phyloP scores from a whole-genome alignment of 441 rosid genomes.

The Gossypium schwendimanii region DNA sequence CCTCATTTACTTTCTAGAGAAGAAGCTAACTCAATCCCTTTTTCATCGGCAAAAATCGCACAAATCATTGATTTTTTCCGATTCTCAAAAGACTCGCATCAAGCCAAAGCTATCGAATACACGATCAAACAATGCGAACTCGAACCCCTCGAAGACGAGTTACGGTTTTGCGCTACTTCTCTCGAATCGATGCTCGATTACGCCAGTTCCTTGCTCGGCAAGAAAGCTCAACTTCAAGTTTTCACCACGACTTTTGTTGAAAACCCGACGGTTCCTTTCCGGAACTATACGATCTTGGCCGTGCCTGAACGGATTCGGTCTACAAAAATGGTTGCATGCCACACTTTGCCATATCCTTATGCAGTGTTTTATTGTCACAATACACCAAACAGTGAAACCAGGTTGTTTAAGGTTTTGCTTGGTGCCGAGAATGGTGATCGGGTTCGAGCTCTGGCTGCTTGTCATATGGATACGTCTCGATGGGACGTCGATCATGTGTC shows the following conservation, averaged over 20 bases:
- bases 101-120: slow-evolving; percentile 58
- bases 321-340: slow-evolving; percentile 49
- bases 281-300: slow-evolving; percentile 44
- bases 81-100: slow-evolving; percentile 45
- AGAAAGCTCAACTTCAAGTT: slow-evolving; percentile 24
- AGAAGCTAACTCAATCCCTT: slow-evolving; percentile 58
- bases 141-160: slow-evolving; percentile 42
- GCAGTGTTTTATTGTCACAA: slow-evolving; percentile 66
- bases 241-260: slow-evolving; percentile 30
- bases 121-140: slow-evolving; percentile 50
- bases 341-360: slow-evolving; percentile 68
- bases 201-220: slow-evolving; percentile 36
- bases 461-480: slow-evolving; percentile 76
- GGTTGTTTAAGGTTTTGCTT: slow-evolving; percentile 36
- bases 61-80: slow-evolving; percentile 50
- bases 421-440: slow-evolving; percentile 41
- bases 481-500: slow-evolving; percentile 58
- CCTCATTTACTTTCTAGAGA: slow-evolving; percentile 56
- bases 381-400: slow-evolving; percentile 35
- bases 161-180: slow-evolving; percentile 52
- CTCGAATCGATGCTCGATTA: slow-evolving; percentile 69
- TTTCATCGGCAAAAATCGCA: slow-evolving; percentile 42
- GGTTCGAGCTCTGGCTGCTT: slow-evolving; percentile 46
- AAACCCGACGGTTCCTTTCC: slow-evolving; percentile 14
- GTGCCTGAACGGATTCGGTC: slow-evolving; percentile 34